Conservation (phyloP, 208 protist species). For the Acanthamoeba castellanii region DNA sequence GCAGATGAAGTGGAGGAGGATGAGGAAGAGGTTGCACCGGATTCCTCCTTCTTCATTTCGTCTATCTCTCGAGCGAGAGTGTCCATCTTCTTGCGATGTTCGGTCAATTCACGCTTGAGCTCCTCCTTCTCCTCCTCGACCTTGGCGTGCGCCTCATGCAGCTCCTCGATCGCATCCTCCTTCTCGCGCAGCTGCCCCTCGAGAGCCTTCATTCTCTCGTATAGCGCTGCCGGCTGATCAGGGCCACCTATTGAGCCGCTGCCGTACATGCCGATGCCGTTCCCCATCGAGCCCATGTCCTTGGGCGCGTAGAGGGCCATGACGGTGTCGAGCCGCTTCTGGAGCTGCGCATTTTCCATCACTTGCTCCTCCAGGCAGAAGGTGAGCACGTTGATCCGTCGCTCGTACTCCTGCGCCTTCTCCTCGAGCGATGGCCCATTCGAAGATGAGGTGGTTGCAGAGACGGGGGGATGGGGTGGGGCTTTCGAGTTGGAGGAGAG, state of each 20-base stretch:
- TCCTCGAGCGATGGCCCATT: slow-evolving; percentile 31
- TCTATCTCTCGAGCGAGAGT: not conserved
- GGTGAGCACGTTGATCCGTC: slow-evolving; percentile 59
- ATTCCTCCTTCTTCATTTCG: slow-evolving; percentile 15
- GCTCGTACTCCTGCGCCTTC: slow-evolving; percentile 47
- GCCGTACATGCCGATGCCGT: not conserved
- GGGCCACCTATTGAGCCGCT: not conserved
- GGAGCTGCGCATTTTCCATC: not conserved
- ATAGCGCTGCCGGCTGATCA: not conserved
- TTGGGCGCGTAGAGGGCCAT: not conserved
- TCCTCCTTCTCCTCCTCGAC: slow-evolving; percentile 43
- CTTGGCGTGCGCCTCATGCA: slow-evolving; percentile 33
- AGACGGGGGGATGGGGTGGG: not conserved
- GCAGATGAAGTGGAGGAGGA: not conserved
- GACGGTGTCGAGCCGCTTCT: slow-evolving; percentile 29
- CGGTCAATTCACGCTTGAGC: not conserved
- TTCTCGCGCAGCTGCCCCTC: slow-evolving; percentile 36
- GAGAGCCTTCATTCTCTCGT: not conserved
- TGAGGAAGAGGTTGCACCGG: not conserved
- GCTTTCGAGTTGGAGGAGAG: slow-evolving; percentile 32
- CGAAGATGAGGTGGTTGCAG: slow-evolving; percentile 57
- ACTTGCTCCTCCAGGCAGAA: slow-evolving; percentile 45
- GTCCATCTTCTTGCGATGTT: slow-evolving; percentile 28
- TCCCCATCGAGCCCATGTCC: not conserved
- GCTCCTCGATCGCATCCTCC: slow-evolving; percentile 19